Base-by-base conservation (phyloP, 768 basidiomycete species). In the Agrocybe praecox region DNA sequence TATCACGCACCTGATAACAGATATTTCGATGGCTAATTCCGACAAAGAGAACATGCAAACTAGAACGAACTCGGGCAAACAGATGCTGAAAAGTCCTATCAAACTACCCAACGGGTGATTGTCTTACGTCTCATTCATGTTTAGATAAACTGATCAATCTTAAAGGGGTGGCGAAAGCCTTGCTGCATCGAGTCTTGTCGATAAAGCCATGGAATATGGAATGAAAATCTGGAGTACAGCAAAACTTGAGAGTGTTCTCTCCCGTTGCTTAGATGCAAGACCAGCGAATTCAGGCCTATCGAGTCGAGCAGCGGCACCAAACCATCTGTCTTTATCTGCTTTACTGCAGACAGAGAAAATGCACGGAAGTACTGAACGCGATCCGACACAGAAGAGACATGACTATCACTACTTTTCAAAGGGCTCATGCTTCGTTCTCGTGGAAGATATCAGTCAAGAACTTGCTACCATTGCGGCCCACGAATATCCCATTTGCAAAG, bases 361-460 rank as follows among this genome's bases (percentile, higher is more conserved):
- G 42, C 86, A 93, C 60, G 97, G 97, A 46, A 90, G 87, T 1
- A 88, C 85, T 17, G 97, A 99, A 75, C 91, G 96, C 46, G 97
- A 99, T 73, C 89, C 93, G 1, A 87, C 84, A 18, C 91, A 95
- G 59, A 92, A 85, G 59, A 86, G 95, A 49, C 88, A 90, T 60
- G 94, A 96, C 70, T 93, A 86, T 67, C 84, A 82, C 55, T 99
- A 98, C 70, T 98, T 98, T 71, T 73, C 83, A 17, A 84, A 86
- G 42, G 79, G 80, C 42, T 84, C 81, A 50, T 87, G 82, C 67
- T 98, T 94, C 68, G 80, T 98, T 45, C 81, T 98, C 44, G 83
- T 98, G n/a, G 96, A 98, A 69, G 96, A 98, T 65, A 81, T 94
- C 55, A 83, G 81, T 4, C 85, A 88, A 52, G 88, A 94, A 62